Evolutionary conservation across 306 rosid genomes (phyloP), one percentile per base, ranked within the genome.

Genomic region (Albizia julibrissin): DNA sequence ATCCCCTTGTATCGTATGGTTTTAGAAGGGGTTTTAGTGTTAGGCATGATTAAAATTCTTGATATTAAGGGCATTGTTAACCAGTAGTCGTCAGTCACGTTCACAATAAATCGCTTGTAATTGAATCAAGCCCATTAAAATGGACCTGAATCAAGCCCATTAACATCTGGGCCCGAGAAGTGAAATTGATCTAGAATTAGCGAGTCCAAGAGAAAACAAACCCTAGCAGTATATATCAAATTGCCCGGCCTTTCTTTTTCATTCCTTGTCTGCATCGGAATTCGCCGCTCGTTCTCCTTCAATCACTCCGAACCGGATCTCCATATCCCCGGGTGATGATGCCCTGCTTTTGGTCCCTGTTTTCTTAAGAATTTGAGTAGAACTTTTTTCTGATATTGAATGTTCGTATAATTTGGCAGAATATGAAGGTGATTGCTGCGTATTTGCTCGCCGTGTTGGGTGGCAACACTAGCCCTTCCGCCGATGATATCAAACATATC

Each of bases 341-440:
- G 34, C 9, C 69, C 8, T 9, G 34, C 69, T 26, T 27, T 19
- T 27, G 34, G 10, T 7, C 1, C 5, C 6, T 24, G 1, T 69
- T 59, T 21, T 13, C 15, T 3, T 75, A 40, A 1, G 69, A 31
- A 58, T 75, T 22, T 3, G 29, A 8, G 49, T 5, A 6, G 2
- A 58, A 16, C 4, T 10, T 39, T 56, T 31, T 75, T 7, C 67
- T 59, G 18, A 49, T 13, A 1, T 22, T 22, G 31, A 12, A 3
- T 43, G 39, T n/a, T 43, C 44, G 12, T 24, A 37, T 39, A 10
- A 44, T 37, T 19, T 39, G 26, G 3, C 58, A 83, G 58, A 86
- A 80, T 24, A 89, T 89, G 92, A 89, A 89, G 87, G 85, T 85
- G 0, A 80, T 89, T 13, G 92, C 90, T 52, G 92, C 89, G 0